Evolutionary conservation across 192 early-diverging fungal genomes (phyloP).

Genomic region (Backusella parvicylindrica): DNA sequence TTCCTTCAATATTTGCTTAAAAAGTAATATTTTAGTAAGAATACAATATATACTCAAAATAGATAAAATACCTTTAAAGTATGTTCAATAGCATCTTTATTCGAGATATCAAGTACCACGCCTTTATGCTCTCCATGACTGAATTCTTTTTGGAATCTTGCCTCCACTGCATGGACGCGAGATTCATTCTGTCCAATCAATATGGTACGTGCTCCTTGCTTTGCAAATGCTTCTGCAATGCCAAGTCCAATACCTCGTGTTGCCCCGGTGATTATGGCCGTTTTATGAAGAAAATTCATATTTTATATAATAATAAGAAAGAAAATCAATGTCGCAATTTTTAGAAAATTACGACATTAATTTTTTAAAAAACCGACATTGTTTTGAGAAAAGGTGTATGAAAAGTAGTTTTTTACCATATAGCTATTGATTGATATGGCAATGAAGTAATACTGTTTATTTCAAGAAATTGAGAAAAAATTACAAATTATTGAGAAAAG

Average conservation of each 20-base stretch:
- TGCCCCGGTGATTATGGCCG: conserved; percentile 60
- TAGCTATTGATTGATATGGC: too few species aligned
- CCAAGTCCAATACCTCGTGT: conserved; percentile 77
- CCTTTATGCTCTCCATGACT: conserved; percentile 27
- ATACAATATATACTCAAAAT: background rate
- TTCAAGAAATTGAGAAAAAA: too few species aligned
- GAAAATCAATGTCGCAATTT: too few species aligned
- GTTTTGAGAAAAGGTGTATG: too few species aligned
- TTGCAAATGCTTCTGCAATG: conserved; percentile 58
- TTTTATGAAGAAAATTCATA: conserved; percentile 13
- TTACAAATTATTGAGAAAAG: too few species aligned
- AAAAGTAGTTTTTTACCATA: too few species aligned
- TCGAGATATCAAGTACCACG: conserved; percentile 43
- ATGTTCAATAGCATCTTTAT: conserved; percentile 8
- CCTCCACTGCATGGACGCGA: conserved; percentile 29
- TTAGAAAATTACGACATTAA: too few species aligned
- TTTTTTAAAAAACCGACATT: too few species aligned
- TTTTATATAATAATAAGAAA: background rate
- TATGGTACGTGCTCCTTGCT: conserved; percentile 51
- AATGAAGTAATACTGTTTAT: too few species aligned
- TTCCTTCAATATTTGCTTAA: conserved; percentile 16
- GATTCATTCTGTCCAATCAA: conserved; percentile 51
- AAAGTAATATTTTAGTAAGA: background rate
- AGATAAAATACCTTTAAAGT: conserved; percentile 8
- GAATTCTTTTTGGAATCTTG: conserved; percentile 21